phyloP scores from a whole-genome alignment of 225 moss, liverwort and hornwort genomes.

The Climacium dendroides region DNA sequence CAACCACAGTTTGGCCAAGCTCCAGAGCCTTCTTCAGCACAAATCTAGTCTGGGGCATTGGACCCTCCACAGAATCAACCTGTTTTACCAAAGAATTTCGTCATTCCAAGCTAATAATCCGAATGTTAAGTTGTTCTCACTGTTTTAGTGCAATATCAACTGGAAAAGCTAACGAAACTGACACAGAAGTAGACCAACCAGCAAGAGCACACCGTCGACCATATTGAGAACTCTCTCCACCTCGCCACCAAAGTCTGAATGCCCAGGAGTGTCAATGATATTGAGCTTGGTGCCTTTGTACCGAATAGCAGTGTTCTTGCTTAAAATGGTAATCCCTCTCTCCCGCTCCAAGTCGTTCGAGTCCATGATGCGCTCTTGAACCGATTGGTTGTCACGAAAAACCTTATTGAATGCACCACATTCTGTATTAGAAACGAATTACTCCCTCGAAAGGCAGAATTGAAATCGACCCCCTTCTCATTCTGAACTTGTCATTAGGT shows the following conservation, averaged over 20 bases:
- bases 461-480: background rate
- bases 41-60: conserved; percentile 94
- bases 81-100: background rate
- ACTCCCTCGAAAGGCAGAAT: background rate
- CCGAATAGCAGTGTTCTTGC: conserved; percentile 95
- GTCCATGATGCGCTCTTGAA: conserved; percentile 97
- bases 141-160: background rate
- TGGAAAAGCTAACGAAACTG: background rate
- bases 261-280: conserved; percentile 84
- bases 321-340: conserved; percentile 85
- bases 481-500: background rate
- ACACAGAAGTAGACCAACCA: conserved; percentile 25
- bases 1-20: conserved; percentile 85
- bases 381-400: conserved; percentile 84
- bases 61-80: conserved; percentile 95
- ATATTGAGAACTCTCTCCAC: conserved; percentile 94
- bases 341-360: conserved; percentile 91
- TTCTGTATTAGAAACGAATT: background rate
- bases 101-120: background rate
- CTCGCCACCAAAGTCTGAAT: conserved; percentile 95
- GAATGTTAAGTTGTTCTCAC: background rate
- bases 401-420: conserved; percentile 22
- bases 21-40: conserved; percentile 91
- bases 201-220: conserved; percentile 86
- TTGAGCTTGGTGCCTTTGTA: conserved; percentile 96